phyloP scores from a whole-genome alignment of 2,329 filamentous ascomycete genomes.

The Aspergillus sergii region DNA sequence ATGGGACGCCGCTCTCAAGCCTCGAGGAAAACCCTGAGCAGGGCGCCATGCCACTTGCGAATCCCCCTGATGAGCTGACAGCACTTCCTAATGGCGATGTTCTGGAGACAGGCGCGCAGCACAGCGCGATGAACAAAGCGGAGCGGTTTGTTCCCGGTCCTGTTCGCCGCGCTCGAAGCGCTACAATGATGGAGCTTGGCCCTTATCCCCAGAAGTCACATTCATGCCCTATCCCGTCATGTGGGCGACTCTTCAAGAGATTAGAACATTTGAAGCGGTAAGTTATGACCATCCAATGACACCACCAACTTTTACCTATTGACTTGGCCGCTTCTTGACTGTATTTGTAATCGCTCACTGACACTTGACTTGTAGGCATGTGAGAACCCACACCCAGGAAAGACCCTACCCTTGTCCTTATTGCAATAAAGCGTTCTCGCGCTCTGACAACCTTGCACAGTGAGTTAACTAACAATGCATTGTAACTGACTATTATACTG shows the following conservation, averaged over 20 bases:
- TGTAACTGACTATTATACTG: constrained; percentile 29
- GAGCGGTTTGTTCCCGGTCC: constrained; percentile 64
- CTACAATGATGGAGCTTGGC: constrained; percentile 93
- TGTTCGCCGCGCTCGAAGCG: constrained; percentile 86
- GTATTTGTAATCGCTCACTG: constrained; percentile 55
- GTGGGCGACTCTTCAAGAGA: constrained; percentile 96
- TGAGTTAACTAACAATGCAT: constrained; percentile 52
- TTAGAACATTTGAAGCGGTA: constrained; percentile 99
- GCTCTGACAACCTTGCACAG: constrained; percentile 99
- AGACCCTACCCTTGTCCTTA: constrained; percentile 96
- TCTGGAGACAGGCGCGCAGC: constrained; percentile 55
- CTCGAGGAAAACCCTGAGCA: constrained; percentile 80
- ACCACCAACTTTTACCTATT: not conserved
- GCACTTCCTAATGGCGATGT: constrained; percentile 66
- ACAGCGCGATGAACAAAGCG: constrained; percentile 61
- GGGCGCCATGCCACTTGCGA: constrained; percentile 67
- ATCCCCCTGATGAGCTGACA: constrained; percentile 67
- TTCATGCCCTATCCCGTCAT: constrained; percentile 98
- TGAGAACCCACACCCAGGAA: constrained; percentile 98
- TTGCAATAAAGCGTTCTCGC: constrained; percentile 98
- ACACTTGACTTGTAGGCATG: constrained; percentile 71
- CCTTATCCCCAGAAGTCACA: constrained; percentile 98
- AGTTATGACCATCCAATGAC: constrained; percentile 44
- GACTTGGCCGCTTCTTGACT: constrained; percentile 33
- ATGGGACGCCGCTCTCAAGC: constrained; percentile 85